Evolutionary conservation across 495 filamentous ascomycete species (phyloP).

Genomic region (Aspergillus hancockii): DNA sequence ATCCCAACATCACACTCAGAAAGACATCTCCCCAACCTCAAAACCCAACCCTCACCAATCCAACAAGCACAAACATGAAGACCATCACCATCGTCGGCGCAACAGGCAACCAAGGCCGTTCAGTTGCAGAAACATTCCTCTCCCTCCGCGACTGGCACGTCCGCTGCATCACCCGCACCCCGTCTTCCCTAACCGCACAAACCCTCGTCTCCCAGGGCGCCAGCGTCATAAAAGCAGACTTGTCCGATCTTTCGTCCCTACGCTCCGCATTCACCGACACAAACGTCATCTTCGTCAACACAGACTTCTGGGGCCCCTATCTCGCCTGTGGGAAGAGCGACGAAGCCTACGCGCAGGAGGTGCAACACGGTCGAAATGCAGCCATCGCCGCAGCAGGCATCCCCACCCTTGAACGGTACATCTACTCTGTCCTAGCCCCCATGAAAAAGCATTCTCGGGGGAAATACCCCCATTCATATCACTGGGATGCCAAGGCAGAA

Average conservation of each 20-base stretch:
- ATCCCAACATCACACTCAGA: not conserved
- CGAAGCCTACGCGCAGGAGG: conserved; percentile 48
- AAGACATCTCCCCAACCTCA: not conserved
- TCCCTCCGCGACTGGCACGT: conserved; percentile 38
- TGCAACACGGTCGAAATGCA: conserved; percentile 50
- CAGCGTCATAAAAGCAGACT: conserved; percentile 48
- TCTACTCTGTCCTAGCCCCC: conserved; percentile 41
- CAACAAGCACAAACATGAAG: conserved; percentile 12
- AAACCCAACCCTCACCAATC: no score
- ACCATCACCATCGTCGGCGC: conserved; percentile 33
- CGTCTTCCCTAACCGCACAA: conserved; percentile 41
- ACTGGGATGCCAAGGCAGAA: conserved; percentile 41
- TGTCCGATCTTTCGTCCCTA: conserved; percentile 44
- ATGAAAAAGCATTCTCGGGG: conserved; percentile 33
- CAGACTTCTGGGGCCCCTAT: conserved; percentile 50
- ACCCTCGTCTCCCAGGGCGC: conserved; percentile 43
- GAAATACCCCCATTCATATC: conserved; percentile 38
- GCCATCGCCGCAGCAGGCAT: conserved; percentile 47
- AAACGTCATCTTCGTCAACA: conserved; percentile 53
- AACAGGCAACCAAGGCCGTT: conserved; percentile 52
- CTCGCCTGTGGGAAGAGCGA: conserved; percentile 30
- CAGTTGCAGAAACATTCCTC: conserved; percentile 42
- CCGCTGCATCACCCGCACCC: conserved; percentile 44
- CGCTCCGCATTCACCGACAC: conserved; percentile 46
- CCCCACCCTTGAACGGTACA: conserved; percentile 47